A percentile compares a stretch with the other conserved stretches of the same genome.
Evolutionary conservation across 768 basidiomycete genomes (phyloP).

Genomic region (Podaxis rugospora): DNA sequence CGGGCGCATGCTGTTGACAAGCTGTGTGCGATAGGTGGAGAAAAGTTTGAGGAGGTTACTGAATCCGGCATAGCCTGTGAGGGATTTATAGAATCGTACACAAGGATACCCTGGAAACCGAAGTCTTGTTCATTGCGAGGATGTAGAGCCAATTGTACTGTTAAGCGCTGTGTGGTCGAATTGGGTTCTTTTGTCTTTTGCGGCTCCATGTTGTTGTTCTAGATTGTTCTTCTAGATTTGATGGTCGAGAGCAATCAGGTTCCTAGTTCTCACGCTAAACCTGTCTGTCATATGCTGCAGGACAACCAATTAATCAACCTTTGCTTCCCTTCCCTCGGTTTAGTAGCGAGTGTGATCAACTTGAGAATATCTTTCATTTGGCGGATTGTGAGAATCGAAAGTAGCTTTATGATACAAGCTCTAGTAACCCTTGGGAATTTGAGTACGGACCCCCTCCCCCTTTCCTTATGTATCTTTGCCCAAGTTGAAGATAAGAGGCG

Average conservation of each 20-base stretch:
- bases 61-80: background rate
- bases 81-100: background rate
- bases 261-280: too few species aligned
- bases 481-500: background rate
- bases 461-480: background rate
- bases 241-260: background rate
- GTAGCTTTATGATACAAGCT: too few species aligned
- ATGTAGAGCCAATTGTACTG: background rate
- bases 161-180: background rate
- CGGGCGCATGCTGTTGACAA: background rate
- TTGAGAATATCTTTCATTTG: too few species aligned
- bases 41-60: background rate
- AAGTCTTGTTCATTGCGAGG: background rate
- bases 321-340: too few species aligned
- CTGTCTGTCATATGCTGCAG: too few species aligned
- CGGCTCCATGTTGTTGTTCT: background rate
- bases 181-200: background rate
- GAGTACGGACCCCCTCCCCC: background rate
- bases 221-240: background rate
- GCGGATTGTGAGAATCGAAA: too few species aligned
- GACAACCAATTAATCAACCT: too few species aligned
- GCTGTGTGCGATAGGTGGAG: background rate
- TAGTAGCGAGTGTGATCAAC: too few species aligned
- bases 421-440: background rate
- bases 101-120: background rate